Evolutionary conservation across 2,329 filamentous ascomycete genomes (phyloP), one percentile per base, ranked within the genome.

Genomic region (Hypoxylon sp.): DNA sequence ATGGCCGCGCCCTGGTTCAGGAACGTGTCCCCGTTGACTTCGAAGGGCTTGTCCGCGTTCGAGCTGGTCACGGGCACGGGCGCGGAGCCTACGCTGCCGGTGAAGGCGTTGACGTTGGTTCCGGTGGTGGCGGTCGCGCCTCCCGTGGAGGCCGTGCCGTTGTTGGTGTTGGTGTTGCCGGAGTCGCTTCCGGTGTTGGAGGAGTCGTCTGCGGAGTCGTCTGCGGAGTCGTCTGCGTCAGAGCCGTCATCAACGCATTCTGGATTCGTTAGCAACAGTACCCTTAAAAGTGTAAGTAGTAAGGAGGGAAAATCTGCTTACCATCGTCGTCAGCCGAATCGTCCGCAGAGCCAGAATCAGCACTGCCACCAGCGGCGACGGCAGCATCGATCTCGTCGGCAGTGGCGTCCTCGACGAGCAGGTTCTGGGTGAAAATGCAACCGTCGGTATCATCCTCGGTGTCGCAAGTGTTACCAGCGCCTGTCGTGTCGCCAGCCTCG

Each of bases 1-100:
- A 77, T 63, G 7, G 77, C 77, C 25, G 75, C 76, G 32, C 69
- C 73, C 7, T 64, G 59, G 57, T 75, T 75, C 4, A 77, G 71
- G 67, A 86, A 86, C 54, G 75, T 81, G 45, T 77, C 76, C 11
- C 75, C 77, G 47, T 78, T 83, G 57, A 83, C 83, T 37, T 66
- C 70, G 65, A 80, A 81, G 42, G 76, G 76, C 11, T 73, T 73
- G 32, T 68, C 61, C 26, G 68, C 65, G 3, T 66, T 64, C 2
- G 70, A 69, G 59, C 67, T 68, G 59, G 70, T 57, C 17, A 79
- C 74, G 3, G 77, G 63, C 4, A 69, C 55, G 1, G 76, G 75
- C 2, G 75, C 59, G 0, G 73, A 50, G 19, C 73, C 76, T 30
- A 76, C 74, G 15, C 72, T 69, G 40, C 69, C 77, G 13, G 73